phyloP scores from a whole-genome alignment of 2,329 filamentous ascomycete species.

The Helicocarpus griseus region DNA sequence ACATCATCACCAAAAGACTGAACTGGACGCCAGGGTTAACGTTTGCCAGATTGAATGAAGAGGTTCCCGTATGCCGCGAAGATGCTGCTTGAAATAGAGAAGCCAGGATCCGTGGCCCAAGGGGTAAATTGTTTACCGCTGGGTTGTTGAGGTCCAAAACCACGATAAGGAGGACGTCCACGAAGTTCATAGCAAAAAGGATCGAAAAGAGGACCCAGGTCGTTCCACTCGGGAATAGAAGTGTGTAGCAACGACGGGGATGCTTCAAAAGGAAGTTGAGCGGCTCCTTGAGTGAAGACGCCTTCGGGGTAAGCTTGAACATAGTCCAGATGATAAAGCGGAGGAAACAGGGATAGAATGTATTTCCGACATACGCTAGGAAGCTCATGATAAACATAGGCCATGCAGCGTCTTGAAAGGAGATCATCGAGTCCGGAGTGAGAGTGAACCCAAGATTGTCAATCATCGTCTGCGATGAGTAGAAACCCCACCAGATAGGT shows the following conservation, averaged over 20 bases:
- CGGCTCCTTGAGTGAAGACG: conserved; percentile 25
- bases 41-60: conserved; percentile 41
- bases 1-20: conserved; percentile 78
- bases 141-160: conserved; percentile 44
- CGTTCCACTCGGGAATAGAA: conserved; percentile 50
- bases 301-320: conserved; percentile 36
- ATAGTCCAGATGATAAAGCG: conserved; percentile 50
- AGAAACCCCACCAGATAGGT: conserved; percentile 29
- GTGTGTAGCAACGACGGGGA: conserved; percentile 53
- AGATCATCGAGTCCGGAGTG: conserved; percentile 46
- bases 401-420: conserved; percentile 37
- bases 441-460: conserved; percentile 47
- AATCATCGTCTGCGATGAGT: conserved; percentile 43
- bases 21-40: conserved; percentile 49
- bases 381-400: conserved; percentile 32
- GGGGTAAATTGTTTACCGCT: conserved; percentile 26
- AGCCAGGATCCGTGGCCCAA: conserved; percentile 17
- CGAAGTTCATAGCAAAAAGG: conserved; percentile 43
- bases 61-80: conserved; percentile 40
- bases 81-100: conserved; percentile 47
- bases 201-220: conserved; percentile 49
- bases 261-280: conserved; percentile 53
- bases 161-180: conserved; percentile 48
- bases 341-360: conserved; percentile 45
- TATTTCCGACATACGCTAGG: conserved; percentile 31